Evolutionary conservation across 768 basidiomycete species (phyloP).

Genomic region (Chalciporus chontae): DNA sequence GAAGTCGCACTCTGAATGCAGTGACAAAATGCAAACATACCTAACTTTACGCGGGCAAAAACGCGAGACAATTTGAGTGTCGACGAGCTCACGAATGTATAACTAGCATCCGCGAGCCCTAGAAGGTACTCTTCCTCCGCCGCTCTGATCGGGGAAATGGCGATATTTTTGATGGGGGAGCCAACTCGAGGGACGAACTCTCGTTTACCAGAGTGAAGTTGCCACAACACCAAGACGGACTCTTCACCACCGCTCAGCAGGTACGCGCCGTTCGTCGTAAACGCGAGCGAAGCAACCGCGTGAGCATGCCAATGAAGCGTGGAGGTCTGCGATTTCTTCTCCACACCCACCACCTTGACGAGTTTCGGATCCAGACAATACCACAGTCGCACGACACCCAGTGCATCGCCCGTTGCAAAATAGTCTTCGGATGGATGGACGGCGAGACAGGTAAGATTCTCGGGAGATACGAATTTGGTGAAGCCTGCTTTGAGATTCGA

Average conservation of each 20-base stretch:
- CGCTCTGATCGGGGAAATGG: constrained; percentile 48
- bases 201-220: constrained; percentile 80
- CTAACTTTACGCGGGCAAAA: constrained; percentile 75
- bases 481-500: constrained; percentile 61
- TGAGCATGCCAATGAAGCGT: constrained; percentile 97
- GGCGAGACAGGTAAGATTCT: constrained; percentile 76
- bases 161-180: constrained; percentile 73
- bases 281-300: constrained; percentile 80
- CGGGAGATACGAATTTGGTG: constrained; percentile 79
- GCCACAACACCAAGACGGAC: constrained; percentile 96
- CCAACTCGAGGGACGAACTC: constrained; percentile 94
- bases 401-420: constrained; percentile 90
- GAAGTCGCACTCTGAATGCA: not conserved
- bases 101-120: constrained; percentile 77
- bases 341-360: constrained; percentile 54
- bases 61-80: constrained; percentile 69
- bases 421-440: constrained; percentile 90
- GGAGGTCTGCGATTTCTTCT: constrained; percentile 80
- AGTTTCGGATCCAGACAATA: constrained; percentile 76
- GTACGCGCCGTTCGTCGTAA: constrained; percentile 89
- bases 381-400: constrained; percentile 87
- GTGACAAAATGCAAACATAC: constrained; percentile 37
- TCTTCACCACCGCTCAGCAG: constrained; percentile 94
- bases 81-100: constrained; percentile 68
- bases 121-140: constrained; percentile 84